A percentile compares a stretch with the other conserved stretches of the same genome.
phyloP scores from a whole-genome alignment of 345 rosid genomes.

The Boechera divaricarpa region DNA sequence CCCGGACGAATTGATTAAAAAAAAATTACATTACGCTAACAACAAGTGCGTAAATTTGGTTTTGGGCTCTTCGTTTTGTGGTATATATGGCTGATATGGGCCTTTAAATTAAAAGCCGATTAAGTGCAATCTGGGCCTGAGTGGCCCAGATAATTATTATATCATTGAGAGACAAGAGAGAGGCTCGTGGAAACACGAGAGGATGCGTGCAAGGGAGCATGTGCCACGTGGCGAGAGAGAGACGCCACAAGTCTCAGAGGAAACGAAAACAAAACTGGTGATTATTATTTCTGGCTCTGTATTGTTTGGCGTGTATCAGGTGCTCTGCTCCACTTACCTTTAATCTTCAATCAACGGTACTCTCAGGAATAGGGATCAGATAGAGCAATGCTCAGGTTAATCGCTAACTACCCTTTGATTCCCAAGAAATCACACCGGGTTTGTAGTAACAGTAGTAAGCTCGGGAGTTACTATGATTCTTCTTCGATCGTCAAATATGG shows the following conservation, averaged over 20 bases:
- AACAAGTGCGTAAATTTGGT: not conserved
- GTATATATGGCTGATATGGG: not conserved
- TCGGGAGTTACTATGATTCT: conserved; percentile 54
- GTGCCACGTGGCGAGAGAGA: conserved; percentile 44
- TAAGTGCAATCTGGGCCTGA: not conserved
- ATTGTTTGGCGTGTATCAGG: conserved; percentile 22
- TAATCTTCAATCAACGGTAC: conserved; percentile 34
- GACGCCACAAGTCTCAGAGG: conserved; percentile 35
- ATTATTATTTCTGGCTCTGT: conserved; percentile 15
- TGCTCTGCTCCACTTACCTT: conserved; percentile 50
- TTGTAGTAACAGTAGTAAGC: conserved; percentile 50
- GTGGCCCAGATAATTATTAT: not conserved
- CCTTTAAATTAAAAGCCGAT: not conserved
- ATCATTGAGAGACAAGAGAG: not conserved
- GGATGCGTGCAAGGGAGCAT: conserved; percentile 49
- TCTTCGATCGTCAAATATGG: conserved; percentile 44
- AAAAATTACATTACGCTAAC: too few relatives aligned
- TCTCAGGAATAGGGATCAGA: not conserved
- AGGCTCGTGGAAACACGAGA: conserved; percentile 52
- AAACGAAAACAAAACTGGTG: conserved; percentile 10
- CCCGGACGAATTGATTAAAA: not conserved
- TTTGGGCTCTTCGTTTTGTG: not conserved
- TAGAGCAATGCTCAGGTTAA: conserved; percentile 63
- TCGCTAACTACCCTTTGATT: conserved; percentile 57
- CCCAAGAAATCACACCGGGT: conserved; percentile 43